Base-by-base conservation (phyloP, 129 eudicot genomes). In the Chrysanthemum lavandulifolium region DNA sequence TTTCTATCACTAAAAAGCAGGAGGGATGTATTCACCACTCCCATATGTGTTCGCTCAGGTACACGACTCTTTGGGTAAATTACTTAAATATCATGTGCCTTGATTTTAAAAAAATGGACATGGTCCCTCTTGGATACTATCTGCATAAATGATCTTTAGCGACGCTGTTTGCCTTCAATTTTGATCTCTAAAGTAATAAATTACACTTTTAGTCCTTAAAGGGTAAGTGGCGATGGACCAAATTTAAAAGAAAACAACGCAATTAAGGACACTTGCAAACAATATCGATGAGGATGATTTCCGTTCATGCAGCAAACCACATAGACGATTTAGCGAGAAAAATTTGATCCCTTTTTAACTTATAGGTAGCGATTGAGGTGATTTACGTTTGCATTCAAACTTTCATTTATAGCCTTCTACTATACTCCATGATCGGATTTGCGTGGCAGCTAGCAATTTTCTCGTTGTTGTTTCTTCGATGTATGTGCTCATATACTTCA, bases 1-100 rank as follows among this genome's bases (percentile, higher is more conserved):
- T 61, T 85, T 80, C 45, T 88, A 88, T 33, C 84, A 86, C 1
- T 90, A 88, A 65, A 82, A 78, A 78, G 86, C 87, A 36, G 94
- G 90, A 10, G 84, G 94, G 52, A 84, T 88, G 90, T 85, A 85
- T 73, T 85, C 94, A 2, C 70, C 87, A 15, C 18, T 85, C 53
- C 90, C 90, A 2, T 88, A 84, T 69, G 94, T 88, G 65, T 85
- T 84, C 48, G 80, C 86, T 60, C 94, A 82, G 79, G 90, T 85
- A 74, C 33, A 48, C 5, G 4, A 40, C 47, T 40, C 47, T 40
- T 6, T 40, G 47, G 47, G 47, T 40, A 40, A 6, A 40, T 40
- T 40, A 40, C 47, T 6, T 40, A 40, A 7, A 6, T 40, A 40
- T 1, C 45, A 1, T 40, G 45, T 40, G 45, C 10, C 45, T 40